Percentiles rank a stretch among this genome's conserved stretches.
phyloP scores from a whole-genome alignment of 2,329 filamentous ascomycete species.

The Penicillium sp. region DNA sequence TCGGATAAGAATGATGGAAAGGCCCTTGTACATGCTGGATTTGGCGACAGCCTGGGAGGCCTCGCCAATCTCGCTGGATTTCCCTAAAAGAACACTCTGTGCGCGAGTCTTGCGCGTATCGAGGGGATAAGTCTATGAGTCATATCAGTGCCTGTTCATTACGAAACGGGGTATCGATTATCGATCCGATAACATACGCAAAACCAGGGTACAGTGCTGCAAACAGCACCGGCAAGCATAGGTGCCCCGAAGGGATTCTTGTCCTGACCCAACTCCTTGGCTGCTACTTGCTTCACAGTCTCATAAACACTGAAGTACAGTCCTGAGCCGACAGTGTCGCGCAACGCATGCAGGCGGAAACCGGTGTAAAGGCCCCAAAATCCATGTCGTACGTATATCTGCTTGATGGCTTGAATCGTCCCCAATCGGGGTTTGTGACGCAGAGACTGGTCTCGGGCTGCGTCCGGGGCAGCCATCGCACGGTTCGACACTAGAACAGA shows the following conservation, averaged over 20 bases:
- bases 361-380: conserved; percentile 46
- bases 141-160: conserved; percentile 1
- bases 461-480: conserved; percentile 35
- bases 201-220: conserved; percentile 48
- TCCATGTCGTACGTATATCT: conserved; percentile 44
- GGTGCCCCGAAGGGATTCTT: conserved; percentile 44
- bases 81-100: conserved; percentile 46
- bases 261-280: conserved; percentile 43
- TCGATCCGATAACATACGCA: conserved; percentile 35
- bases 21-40: conserved; percentile 47
- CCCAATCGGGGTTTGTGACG: conserved; percentile 40
- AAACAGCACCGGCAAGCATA: conserved; percentile 45
- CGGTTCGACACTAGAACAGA: conserved; percentile 46
- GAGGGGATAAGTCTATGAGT: conserved; percentile 44
- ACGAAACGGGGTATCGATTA: background rate
- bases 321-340: conserved; percentile 46
- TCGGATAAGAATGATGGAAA: conserved; percentile 47
- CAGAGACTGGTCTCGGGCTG: conserved; percentile 31
- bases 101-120: conserved; percentile 50
- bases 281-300: conserved; percentile 45
- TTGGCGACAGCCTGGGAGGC: conserved; percentile 39
- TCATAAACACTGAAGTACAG: conserved; percentile 49
- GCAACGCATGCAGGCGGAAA: conserved; percentile 43
- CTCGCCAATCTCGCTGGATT: conserved; percentile 41
- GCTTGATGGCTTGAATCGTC: conserved; percentile 41